Conservation (phyloP, 805 yeast species). For the Pichia scutulata region DNA sequence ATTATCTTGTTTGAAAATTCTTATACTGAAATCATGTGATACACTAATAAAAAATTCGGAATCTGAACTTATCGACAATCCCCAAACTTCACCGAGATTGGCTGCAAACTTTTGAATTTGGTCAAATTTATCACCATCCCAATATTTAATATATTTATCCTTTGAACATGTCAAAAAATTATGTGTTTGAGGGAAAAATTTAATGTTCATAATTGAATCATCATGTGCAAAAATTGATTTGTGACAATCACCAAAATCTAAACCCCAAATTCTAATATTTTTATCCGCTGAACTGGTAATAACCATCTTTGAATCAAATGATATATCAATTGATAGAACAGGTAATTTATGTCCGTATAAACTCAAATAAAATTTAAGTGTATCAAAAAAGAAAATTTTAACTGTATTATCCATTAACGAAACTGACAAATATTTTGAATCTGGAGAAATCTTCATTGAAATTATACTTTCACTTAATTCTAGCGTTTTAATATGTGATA, state of each 20-base stretch:
- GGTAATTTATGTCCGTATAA: constrained; percentile 96
- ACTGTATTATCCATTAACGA: constrained; percentile 91
- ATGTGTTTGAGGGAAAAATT: constrained; percentile 77
- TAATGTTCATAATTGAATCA: constrained; percentile 87
- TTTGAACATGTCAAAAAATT: constrained; percentile 86
- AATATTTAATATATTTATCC: constrained; percentile 83
- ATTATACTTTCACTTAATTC: constrained; percentile 84
- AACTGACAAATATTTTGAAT: constrained; percentile 67
- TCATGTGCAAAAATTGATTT: constrained; percentile 94
- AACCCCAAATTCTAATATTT: constrained; percentile 96
- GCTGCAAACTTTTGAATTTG: constrained; percentile 80
- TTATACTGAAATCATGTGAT: constrained; percentile 87
- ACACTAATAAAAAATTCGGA: constrained; percentile 72
- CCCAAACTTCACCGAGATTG: constrained; percentile 94
- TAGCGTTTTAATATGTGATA: constrained; percentile 71
- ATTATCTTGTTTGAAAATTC: constrained; percentile 90
- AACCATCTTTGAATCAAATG: constrained; percentile 78
- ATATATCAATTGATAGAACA: constrained; percentile 85
- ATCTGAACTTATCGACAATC: constrained; percentile 64
- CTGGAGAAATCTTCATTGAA: constrained; percentile 73
- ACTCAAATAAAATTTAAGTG: constrained; percentile 80
- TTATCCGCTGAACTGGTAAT: constrained; percentile 96
- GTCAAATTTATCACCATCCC: constrained; percentile 98
- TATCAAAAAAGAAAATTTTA: constrained; percentile 82
- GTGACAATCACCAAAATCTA: constrained; percentile 98